phyloP scores from a whole-genome alignment of 2,329 filamentous ascomycete species.

The Xylaria sp. region DNA sequence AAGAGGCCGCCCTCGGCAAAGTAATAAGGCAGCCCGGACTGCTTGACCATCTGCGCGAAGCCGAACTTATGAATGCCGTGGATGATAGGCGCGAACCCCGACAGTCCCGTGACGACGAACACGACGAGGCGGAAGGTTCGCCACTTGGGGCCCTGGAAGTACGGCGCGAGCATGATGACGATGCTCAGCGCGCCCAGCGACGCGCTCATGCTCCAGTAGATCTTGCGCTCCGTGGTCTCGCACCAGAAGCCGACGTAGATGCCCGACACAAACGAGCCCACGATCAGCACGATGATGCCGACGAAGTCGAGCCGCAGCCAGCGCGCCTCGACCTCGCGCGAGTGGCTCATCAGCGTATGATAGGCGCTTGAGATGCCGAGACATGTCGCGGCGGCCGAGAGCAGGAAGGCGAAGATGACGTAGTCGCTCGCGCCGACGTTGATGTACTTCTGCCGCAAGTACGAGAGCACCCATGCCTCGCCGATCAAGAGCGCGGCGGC shows the following conservation, averaged over 20 bases:
- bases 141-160: constrained; percentile 52
- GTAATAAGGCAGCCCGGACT: constrained; percentile 56
- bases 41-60: constrained; percentile 52
- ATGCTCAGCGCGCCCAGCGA: constrained; percentile 50
- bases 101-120: constrained; percentile 54
- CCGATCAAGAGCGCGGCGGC: constrained; percentile 52
- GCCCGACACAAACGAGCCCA: constrained; percentile 73
- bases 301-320: constrained; percentile 77
- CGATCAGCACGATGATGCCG: constrained; percentile 75
- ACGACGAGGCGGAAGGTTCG: constrained; percentile 51
- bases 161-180: constrained; percentile 52
- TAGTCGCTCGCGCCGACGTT: constrained; percentile 61
- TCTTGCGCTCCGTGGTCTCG: constrained; percentile 61
- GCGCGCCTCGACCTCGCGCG: constrained; percentile 66
- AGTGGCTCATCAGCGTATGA: constrained; percentile 75
- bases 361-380: constrained; percentile 68
- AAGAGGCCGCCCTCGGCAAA: constrained; percentile 53
- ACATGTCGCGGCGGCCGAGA: constrained; percentile 63
- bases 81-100: constrained; percentile 54
- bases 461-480: constrained; percentile 53
- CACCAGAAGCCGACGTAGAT: constrained; percentile 72
- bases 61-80: constrained; percentile 54
- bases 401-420: constrained; percentile 66
- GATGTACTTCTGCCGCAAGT: constrained; percentile 56
- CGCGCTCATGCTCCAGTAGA: constrained; percentile 72